phyloP scores from a whole-genome alignment of 2,329 filamentous ascomycete species.

The Coniochaeta ligniaria region DNA sequence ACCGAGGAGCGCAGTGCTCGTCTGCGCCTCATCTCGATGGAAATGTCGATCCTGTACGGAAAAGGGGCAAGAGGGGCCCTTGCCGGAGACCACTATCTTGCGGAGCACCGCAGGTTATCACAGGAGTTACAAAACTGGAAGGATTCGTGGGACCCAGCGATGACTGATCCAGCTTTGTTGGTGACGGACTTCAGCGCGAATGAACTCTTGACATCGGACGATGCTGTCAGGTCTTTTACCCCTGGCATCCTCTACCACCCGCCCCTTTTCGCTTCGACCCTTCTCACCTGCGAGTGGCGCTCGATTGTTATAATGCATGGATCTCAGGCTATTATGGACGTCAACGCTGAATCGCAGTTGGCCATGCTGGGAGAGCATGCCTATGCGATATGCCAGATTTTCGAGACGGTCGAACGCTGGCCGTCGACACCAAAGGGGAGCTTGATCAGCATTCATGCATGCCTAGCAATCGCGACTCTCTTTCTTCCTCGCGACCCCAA shows the following conservation, averaged over 20 bases:
- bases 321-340: conserved; percentile 57
- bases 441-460: conserved; percentile 66
- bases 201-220: conserved; percentile 45
- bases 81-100: conserved; percentile 54
- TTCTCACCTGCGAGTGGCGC: conserved; percentile 69
- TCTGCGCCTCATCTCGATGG: conserved; percentile 66
- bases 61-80: conserved; percentile 59
- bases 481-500: conserved; percentile 71
- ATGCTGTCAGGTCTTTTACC: conserved; percentile 68
- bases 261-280: conserved; percentile 67
- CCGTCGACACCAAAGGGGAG: conserved; percentile 63
- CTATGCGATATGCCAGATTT: conserved; percentile 66
- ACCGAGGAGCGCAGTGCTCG: conserved; percentile 60
- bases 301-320: conserved; percentile 75
- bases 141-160: conserved; percentile 41
- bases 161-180: conserved; percentile 54
- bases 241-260: conserved; percentile 63
- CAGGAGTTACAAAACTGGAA: conserved; percentile 40
- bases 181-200: conserved; percentile 56
- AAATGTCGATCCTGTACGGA: conserved; percentile 73
- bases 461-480: conserved; percentile 66
- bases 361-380: conserved; percentile 55
- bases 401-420: conserved; percentile 70
- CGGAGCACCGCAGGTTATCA: conserved; percentile 50
- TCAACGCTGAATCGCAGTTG: conserved; percentile 33